Base-by-base conservation (phyloP, 352 stramenopile species). In the Phytophthora citrophthora region DNA sequence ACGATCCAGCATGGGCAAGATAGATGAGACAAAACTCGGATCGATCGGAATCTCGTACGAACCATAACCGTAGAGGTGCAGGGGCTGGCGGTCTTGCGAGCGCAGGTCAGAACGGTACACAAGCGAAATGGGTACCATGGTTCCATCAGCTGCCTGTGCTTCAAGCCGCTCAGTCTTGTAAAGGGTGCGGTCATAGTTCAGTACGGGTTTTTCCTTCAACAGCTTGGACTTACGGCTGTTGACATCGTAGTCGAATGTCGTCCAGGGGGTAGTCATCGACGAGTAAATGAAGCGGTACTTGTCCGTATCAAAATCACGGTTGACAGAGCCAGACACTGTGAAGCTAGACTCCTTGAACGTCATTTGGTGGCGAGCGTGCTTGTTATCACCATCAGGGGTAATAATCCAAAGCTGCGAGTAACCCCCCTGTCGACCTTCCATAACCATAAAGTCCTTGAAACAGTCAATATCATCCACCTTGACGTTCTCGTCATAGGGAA, bases 31-130 rank as follows among this genome's bases (percentile, higher is more conserved):
- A 68, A 99, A 99, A 50, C 81, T 91, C 20, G 96, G 86, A 20
- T 99, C 96, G 15, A 97, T 97, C 54, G 83, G 97, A 39, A 86
- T 83, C 54, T 97, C 97, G 72, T 99, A 99, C 20, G 87, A 97
- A 12, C 97, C 97, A 77, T 99, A 99, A 51, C 95, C 94, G 64
- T 98, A 98, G 39, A 99, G 68, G 63, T 98, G 94, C 40, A 95
- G 63, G 31, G 88, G 74, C 53, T 93, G 84, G 24, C 65, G 72
- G 39, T 88, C 72, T 61, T 77, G 70, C 24, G 58, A 71, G 48
- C 81, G 81, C 69, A 81, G 59, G 47, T 90, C 84, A 31, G 85
- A 79, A 59, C 84, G 81, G 54, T 95, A 94, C 1, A 96, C 83
- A 46, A 95, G 68, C 39, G 85, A 94, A 48, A 96, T 91, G 40